Conservation (phyloP, 1,284 basidiomycete genomes). For the Marasmius fiardii region DNA sequence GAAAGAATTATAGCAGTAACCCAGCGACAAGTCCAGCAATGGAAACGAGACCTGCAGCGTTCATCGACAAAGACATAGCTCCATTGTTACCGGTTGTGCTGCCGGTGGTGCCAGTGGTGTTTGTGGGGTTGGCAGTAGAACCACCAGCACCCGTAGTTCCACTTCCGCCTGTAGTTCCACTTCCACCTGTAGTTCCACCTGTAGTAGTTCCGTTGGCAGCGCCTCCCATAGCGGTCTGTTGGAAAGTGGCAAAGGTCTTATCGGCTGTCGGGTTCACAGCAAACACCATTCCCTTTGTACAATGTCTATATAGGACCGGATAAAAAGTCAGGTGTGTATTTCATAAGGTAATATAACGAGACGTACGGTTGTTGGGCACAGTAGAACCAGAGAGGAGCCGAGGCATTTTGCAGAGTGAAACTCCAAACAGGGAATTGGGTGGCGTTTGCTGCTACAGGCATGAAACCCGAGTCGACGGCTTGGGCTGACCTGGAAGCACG, state of each 20-base stretch:
- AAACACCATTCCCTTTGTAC: conserved; percentile 17
- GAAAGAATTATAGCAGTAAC: conserved; percentile 1
- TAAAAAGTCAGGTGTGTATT: not conserved
- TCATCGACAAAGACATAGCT: conserved; percentile 7
- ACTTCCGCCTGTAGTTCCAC: not conserved
- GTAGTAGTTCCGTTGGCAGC: not conserved
- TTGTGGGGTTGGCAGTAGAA: not conserved
- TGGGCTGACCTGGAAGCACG: conserved; percentile 12
- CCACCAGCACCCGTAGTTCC: not conserved
- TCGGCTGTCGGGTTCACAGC: conserved; percentile 17
- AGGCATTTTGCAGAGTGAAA: conserved; percentile 20
- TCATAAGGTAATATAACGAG: not conserved
- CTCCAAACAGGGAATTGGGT: conserved; percentile 20
- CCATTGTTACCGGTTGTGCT: conserved; percentile 1
- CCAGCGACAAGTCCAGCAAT: conserved; percentile 3
- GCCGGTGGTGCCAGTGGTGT: not conserved
- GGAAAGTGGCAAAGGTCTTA: conserved; percentile 14
- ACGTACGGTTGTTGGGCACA: conserved; percentile 19
- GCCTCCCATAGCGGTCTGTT: conserved; percentile 7
- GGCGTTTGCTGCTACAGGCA: conserved; percentile 15
- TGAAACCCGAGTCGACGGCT: conserved; percentile 22
- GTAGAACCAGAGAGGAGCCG: conserved; percentile 24
- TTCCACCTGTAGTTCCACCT: not conserved
- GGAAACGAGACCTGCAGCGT: conserved; percentile 2
- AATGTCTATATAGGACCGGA: conserved; percentile 12